Base-by-base conservation (phyloP, 495 filamentous ascomycete species). In the Penicillium maclennaniae region DNA sequence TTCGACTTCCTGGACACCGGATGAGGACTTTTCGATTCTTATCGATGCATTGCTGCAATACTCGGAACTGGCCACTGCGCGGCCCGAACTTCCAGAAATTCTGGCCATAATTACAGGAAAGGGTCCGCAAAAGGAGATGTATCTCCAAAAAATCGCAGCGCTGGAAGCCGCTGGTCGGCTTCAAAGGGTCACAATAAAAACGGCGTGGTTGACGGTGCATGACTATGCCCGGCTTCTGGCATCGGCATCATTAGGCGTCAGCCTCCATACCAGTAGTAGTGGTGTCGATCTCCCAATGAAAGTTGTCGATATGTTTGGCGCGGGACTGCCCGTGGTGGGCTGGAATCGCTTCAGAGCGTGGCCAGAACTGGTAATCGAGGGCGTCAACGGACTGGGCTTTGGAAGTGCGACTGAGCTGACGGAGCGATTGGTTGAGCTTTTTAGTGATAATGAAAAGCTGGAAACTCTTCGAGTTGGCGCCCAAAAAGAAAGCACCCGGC, bases 251-350 rank as follows among this genome's bases (percentile, higher is more conserved):
- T 68, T 97, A 10, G 93, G 93, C 2, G 81, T 99, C 16, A 93
- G 88, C 60, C 75, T 99, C 44, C 93, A 99, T 69, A 95, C 82
- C 48, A 95, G 89, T 56, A 92, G 87, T 58, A 95, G 89, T 41
- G 93, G 93, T 3, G 89, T 99, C 0, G 93, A 99, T 71, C 71
- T 99, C 20, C 93, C 93, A 0, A 99, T 99, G 93, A 99, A 99
- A 71, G 92, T 99, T 7, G 92, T 99, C 6, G 93, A 99, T 61
- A 93, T 99, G 89, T 96, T 97, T 63, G 93, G 93, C 0, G 86
- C 90, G 0, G 93, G 93, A 0, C 69, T 99, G 46, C 93, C 93
- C 0, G 95, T 99, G 4, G 86, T 84, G 2, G 93, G 91, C 19
- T 96, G 91, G 81, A 77, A 73, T 19, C 79, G 77, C 7, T 97